Evolutionary conservation across 2,329 filamentous ascomycete genomes (phyloP).

Genomic region (Mariannaea elegans): DNA sequence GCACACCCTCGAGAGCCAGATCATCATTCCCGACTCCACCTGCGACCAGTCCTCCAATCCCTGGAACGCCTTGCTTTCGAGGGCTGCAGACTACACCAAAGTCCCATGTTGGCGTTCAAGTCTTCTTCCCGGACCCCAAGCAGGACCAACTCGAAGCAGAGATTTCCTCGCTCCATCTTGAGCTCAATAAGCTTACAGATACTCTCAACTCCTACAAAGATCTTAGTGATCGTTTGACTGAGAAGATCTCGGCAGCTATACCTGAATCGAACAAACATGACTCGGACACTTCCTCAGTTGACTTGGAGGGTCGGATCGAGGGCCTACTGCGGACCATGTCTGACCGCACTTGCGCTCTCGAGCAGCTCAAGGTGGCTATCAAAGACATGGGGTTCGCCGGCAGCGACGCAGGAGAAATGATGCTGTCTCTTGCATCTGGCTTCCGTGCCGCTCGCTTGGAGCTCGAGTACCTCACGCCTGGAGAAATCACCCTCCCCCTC

Average conservation of each 20-base stretch:
- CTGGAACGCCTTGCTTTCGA: conserved; percentile 50
- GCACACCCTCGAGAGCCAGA: conserved; percentile 57
- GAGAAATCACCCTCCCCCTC: conserved; percentile 63
- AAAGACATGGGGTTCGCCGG: conserved; percentile 60
- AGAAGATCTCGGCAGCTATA: conserved; percentile 44
- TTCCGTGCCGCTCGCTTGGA: conserved; percentile 68
- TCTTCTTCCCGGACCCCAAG: conserved; percentile 52
- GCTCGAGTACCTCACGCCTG: conserved; percentile 69
- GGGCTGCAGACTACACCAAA: conserved; percentile 30
- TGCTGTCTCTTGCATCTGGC: conserved; percentile 56
- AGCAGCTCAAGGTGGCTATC: conserved; percentile 56
- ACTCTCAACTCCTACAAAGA: conserved; percentile 58
- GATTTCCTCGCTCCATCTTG: conserved; percentile 57
- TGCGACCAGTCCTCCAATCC: conserved; percentile 58
- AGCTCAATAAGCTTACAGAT: conserved; percentile 57
- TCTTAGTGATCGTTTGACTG: conserved; percentile 49
- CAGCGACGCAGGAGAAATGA: conserved; percentile 56
- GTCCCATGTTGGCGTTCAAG: conserved; percentile 50
- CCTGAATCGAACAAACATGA: conserved; percentile 7
- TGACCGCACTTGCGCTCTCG: conserved; percentile 58
- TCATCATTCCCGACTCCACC: conserved; percentile 66
- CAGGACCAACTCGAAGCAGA: conserved; percentile 56
- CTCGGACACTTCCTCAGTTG: conserved; percentile 29
- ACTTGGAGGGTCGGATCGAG: conserved; percentile 55
- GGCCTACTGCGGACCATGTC: conserved; percentile 55